Percentiles rank a stretch among this genome's conserved stretches.
These are phyloP conservation scores for Nidula microcarpa DNA, from an alignment of 768 basidiomycete species.

Conservation along the genomic window DNA sequence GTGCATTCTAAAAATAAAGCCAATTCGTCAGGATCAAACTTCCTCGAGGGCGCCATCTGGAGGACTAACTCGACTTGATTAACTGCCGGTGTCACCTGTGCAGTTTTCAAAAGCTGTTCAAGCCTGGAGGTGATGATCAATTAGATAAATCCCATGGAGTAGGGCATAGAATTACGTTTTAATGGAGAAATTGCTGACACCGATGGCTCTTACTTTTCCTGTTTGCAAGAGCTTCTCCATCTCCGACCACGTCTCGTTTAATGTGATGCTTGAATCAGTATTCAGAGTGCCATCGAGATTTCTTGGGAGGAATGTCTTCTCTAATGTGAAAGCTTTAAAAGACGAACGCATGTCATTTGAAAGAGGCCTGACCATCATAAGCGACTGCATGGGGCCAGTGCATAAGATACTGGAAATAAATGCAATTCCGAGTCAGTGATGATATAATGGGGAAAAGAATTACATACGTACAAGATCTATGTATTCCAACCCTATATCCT, in stretches of 20 bases:
- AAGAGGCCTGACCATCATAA: conserved; percentile 15
- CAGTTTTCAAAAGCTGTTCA: conserved; percentile 21
- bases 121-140: conserved; percentile 13
- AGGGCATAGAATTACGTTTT: conserved; percentile 30
- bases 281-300: conserved; percentile 6
- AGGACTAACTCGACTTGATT: conserved; percentile 34
- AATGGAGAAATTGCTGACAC: conserved; percentile 50
- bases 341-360: neutral
- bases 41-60: neutral
- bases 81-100: conserved; percentile 33
- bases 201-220: conserved; percentile 40
- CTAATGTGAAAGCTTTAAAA: neutral
- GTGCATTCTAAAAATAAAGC: conserved; percentile 23
- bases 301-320: neutral
- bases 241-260: conserved; percentile 36
- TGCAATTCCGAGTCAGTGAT: neutral
- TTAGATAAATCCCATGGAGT: neutral
- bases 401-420: conserved; percentile 31
- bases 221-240: conserved; percentile 37
- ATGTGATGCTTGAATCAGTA: conserved; percentile 15
- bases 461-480: conserved; percentile 30
- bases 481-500: conserved; percentile 33
- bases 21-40: neutral
- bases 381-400: conserved; percentile 37
- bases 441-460: neutral